Percentiles rank a stretch among this genome's conserved stretches.
Evolutionary conservation across 1,284 basidiomycete species (phyloP).

Genomic region (Leccinum griseonigrum): DNA sequence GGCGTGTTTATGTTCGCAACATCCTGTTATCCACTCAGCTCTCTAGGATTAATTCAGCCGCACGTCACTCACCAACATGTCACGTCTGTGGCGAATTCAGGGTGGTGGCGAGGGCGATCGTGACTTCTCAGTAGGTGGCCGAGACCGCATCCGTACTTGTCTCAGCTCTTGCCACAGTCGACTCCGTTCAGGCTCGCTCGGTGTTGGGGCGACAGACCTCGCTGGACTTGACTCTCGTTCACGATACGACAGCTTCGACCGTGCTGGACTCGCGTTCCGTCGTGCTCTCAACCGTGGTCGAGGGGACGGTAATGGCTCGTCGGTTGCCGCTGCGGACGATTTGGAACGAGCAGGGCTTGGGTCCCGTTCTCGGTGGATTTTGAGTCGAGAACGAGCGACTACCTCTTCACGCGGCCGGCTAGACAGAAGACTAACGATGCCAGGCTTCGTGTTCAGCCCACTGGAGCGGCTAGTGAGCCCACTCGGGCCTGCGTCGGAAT

Average conservation of each 20-base stretch:
- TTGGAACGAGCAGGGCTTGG: constrained; percentile 41
- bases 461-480: constrained; percentile 26
- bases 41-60: constrained; percentile 26
- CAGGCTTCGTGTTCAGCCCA: constrained; percentile 25
- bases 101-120: constrained; percentile 37
- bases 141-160: constrained; percentile 47
- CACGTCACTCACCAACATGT: constrained; percentile 12
- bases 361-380: constrained; percentile 33
- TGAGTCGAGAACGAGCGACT: constrained; percentile 28
- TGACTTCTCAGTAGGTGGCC: constrained; percentile 43
- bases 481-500: constrained; percentile 28
- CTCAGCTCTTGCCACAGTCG: constrained; percentile 60
- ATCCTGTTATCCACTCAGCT: constrained; percentile 28
- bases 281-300: constrained; percentile 24
- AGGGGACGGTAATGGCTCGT: constrained; percentile 32
- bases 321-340: constrained; percentile 27
- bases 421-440: constrained; percentile 41
- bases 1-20: constrained; percentile 6
- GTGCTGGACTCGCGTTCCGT: constrained; percentile 30
- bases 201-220: constrained; percentile 24
- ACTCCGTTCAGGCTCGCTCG: constrained; percentile 40
- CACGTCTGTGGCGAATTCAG: constrained; percentile 28
- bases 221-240: constrained; percentile 27
- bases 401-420: constrained; percentile 35
- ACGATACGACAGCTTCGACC: constrained; percentile 30